Evolutionary conservation across 108 stramenopile species (phyloP), one percentile per base, ranked within the genome.

Genomic region (Asterionellopsis glacialis): DNA sequence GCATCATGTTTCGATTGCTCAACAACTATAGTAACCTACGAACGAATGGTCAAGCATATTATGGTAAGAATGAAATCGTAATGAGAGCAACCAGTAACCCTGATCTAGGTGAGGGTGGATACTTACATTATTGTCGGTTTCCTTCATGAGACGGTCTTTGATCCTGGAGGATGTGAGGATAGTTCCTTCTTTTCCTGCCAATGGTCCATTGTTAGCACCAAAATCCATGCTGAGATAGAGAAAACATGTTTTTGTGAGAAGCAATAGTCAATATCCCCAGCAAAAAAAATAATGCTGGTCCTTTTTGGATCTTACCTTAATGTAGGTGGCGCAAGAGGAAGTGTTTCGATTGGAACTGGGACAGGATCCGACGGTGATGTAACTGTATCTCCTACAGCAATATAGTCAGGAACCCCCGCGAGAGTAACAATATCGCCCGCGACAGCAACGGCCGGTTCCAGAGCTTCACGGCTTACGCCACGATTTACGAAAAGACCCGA

Each of bases 341-440:
- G 94, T 1, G 97, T 88, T 33, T 75, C 61, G 39, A 94, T 68
- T 2, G 89, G 76, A 45, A 68, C 41, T 12, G 61, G 51, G 6
- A 90, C 79, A 15, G 69, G 74, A 41, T 82, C 73, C 40, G 59
- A 51, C 42, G 81, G 61, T 22, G 81, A 56, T 5, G 98, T 99
- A 51, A 97, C 64, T 9, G 96, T 96, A 70, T 96, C 96, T 10
- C 94, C 90, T 13, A 97, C 93, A 9, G 82, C 84, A 44, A 86
- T 67, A 5, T 69, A 61, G 40, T 94, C 89, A 7, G 93, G 93
- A 9, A 97, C 87, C 2, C 98, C 98, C 16, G 90, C 79, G 41
- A 99, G 50, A 25, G 91, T 95, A 0, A 99, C 94, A 66, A 97
- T 93, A 60, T 99, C 98, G 12, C 98, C 98, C 1, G 97, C 95